These are phyloP conservation scores for Ceratocystiopsis brevicomis DNA, from an alignment of 2,329 filamentous ascomycete genomes.

Conservation along the genomic window DNA sequence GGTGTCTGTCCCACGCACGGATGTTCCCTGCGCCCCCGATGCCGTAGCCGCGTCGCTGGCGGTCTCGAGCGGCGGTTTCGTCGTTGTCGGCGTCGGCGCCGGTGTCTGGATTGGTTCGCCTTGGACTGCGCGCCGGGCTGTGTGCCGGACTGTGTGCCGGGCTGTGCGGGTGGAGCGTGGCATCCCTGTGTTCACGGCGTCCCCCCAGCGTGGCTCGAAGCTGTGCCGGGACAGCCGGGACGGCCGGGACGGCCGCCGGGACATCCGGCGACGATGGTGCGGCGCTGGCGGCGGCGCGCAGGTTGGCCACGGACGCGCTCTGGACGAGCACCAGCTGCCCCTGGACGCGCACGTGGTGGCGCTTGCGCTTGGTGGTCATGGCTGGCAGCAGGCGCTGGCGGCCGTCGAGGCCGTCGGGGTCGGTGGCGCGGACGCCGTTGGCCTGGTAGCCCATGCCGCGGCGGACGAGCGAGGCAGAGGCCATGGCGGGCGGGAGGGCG, in stretches of 20 bases:
- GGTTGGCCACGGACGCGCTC: slow-evolving; percentile 17
- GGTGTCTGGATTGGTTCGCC: background rate
- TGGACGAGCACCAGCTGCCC: slow-evolving; percentile 18
- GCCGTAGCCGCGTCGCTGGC: slow-evolving; percentile 19
- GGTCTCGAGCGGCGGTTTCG: slow-evolving; percentile 14
- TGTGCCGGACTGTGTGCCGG: background rate
- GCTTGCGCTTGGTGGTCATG: slow-evolving; percentile 8
- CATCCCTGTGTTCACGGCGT: no score
- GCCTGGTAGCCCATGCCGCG: background rate
- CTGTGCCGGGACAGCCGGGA: background rate
- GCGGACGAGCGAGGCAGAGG: background rate
- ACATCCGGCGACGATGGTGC: background rate
- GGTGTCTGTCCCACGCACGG: slow-evolving; percentile 10
- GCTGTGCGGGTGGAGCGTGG: no score
- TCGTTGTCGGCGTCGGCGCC: slow-evolving; percentile 7
- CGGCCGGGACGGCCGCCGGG: no score
- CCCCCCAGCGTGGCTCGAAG: no score
- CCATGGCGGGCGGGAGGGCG: background rate
- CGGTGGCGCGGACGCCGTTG: background rate
- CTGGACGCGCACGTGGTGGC: slow-evolving; percentile 19
- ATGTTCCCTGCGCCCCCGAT: slow-evolving; percentile 23
- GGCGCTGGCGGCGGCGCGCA: slow-evolving; percentile 1
- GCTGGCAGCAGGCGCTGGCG: slow-evolving; percentile 15
- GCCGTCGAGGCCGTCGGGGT: slow-evolving; percentile 7
- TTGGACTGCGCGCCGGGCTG: background rate